These are phyloP conservation scores for Metschnikowia dekortorum DNA, from an alignment of 805 yeast genomes.

Conservation along the genomic window DNA sequence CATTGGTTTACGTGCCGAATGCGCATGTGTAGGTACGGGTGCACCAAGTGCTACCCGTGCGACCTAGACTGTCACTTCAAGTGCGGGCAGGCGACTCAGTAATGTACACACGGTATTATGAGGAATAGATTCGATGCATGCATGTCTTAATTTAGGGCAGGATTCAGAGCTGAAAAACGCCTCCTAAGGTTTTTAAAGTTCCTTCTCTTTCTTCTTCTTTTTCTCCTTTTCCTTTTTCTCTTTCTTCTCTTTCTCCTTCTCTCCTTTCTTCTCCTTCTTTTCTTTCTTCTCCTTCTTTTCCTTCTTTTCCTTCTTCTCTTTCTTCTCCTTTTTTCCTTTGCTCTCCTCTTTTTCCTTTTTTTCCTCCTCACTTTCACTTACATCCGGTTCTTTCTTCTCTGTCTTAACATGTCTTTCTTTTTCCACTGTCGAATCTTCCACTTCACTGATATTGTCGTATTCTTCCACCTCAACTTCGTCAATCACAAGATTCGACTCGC, in stretches of 20 bases:
- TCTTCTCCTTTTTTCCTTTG: slow-evolving; percentile 16
- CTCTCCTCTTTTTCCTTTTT: slow-evolving; percentile 20
- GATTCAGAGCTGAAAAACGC: neutral
- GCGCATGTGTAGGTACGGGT: neutral
- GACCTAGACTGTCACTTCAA: neutral
- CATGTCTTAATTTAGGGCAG: neutral
- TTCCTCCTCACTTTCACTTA: slow-evolving; percentile 19
- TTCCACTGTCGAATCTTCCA: slow-evolving; percentile 24
- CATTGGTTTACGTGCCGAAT: neutral
- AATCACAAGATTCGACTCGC: slow-evolving; percentile 27
- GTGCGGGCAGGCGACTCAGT: neutral
- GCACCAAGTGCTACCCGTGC: neutral
- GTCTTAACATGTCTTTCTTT: slow-evolving; percentile 22
- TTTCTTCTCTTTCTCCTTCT: slow-evolving; percentile 11
- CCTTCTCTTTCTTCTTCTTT: slow-evolving; percentile 8
- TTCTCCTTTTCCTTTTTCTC: slow-evolving; percentile 8
- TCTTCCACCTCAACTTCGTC: slow-evolving; percentile 43
- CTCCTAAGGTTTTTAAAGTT: slow-evolving; percentile 6
- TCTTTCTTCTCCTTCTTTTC: neutral
- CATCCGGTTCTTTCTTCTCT: slow-evolving; percentile 19
- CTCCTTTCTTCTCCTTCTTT: slow-evolving; percentile 13
- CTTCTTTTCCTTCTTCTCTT: neutral
- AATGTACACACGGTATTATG: neutral
- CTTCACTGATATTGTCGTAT: slow-evolving; percentile 24
- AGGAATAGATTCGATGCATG: neutral